Evolutionary conservation across 176 grass and related monocot species (phyloP).

Genomic region (Oropetium thomaeum): DNA sequence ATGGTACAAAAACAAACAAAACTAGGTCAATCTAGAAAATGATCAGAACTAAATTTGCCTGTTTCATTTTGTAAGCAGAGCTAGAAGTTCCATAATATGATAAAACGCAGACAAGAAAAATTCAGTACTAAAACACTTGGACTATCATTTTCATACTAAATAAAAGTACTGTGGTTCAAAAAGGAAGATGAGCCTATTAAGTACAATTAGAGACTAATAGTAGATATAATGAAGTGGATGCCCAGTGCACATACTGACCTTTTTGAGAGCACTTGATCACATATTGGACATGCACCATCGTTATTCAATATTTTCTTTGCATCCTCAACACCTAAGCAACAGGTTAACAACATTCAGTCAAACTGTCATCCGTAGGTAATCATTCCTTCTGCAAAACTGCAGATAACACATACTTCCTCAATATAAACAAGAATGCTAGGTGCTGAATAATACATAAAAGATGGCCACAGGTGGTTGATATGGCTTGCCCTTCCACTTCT

Average conservation of each 20-base stretch:
- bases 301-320: slow-evolving; percentile 83
- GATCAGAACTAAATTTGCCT: neutral
- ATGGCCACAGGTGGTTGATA: slow-evolving; percentile 85
- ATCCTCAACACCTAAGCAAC: slow-evolving; percentile 66
- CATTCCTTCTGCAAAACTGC: slow-evolving; percentile 4
- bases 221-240: neutral
- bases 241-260: slow-evolving; percentile 38
- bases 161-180: neutral
- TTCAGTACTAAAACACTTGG: neutral
- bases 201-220: neutral
- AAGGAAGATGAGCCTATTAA: neutral
- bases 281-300: slow-evolving; percentile 84
- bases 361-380: slow-evolving; percentile 2
- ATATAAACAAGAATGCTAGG: neutral
- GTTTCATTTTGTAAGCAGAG: neutral
- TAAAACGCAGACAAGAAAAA: neutral
- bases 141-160: neutral
- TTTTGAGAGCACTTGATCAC: slow-evolving; percentile 86
- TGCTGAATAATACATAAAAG: slow-evolving; percentile 59
- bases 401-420: neutral
- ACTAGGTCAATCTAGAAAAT: neutral
- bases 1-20: neutral
- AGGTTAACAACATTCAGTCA: slow-evolving; percentile 1
- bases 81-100: neutral
- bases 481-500: slow-evolving; percentile 74